Base-by-base conservation (phyloP, 331 rosid species). In the Pyrus hybrid region DNA sequence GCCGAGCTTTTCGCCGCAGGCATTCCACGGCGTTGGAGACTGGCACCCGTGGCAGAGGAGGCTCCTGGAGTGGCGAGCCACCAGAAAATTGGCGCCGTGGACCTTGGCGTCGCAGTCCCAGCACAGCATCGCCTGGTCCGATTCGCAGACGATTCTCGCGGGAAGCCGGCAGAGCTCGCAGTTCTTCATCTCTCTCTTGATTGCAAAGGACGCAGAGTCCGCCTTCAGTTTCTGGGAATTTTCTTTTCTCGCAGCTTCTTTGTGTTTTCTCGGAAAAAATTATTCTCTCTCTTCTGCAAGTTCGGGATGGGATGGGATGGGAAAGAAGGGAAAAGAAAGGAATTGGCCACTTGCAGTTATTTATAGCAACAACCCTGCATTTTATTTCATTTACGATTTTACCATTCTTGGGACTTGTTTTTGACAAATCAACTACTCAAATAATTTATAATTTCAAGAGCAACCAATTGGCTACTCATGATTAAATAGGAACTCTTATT, bases 21-120 rank as follows among this genome's bases (percentile, higher is more conserved):
- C 96, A 29, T 80, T 88, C 96, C 97, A 90, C 17, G 93, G 87
- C 16, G 97, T 88, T 1, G 20, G 86, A 6, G 92, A 82, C 41
- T 92, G 96, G 77, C 97, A 92, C 0, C 80, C 58, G 53, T 82
- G 91, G 80, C 97, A 92, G 68, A 92, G 91, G 23, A 92, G 91
- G 23, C 85, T 84, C 65, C 96, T 60, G 1, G 78, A 49, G 86
- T 92, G 97, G 67, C 96, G 83, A 7, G 89, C 85, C 6, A 90
- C 97, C 30, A 92, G 35, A 79, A 90, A 92, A 73, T 92, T 92
- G 35, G 96, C 96, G 13, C 86, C 86, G 67, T 92, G 96, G 5
- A 92, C 96, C 84, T 84, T 88, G 13, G 83, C 84, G 68, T 92
- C 97, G 84, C 97, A 92, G 80, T 69, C 71, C 97, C 93, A 92